Conservation (phyloP, 2,329 filamentous ascomycete genomes). For the Ceratocystis alfenasii region DNA sequence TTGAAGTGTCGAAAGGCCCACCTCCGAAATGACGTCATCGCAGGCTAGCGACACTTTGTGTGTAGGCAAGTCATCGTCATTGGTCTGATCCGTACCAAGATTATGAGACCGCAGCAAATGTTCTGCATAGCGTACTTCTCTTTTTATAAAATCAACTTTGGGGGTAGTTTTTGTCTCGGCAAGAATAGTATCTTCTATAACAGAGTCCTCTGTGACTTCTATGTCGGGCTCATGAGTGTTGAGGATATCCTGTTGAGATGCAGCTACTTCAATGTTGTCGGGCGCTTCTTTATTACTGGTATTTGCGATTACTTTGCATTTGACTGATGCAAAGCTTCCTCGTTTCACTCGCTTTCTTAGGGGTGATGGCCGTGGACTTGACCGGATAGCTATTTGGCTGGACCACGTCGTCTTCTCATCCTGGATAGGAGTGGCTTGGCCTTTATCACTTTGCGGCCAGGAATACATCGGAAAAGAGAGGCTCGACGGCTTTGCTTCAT, state of each 20-base stretch:
- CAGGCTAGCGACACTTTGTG: not conserved
- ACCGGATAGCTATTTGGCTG: conserved; percentile 19
- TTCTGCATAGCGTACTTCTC: not conserved
- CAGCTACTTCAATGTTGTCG: not conserved
- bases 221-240: not conserved
- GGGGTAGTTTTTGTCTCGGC: not conserved
- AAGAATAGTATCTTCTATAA: conserved; percentile 19
- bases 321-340: not conserved
- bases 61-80: not conserved
- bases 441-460: not conserved
- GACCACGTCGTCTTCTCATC: conserved; percentile 9
- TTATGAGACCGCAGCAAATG: not conserved
- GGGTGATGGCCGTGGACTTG: conserved; percentile 8
- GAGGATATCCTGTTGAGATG: not conserved
- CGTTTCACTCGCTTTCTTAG: conserved; percentile 8
- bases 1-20: not conserved
- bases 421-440: not conserved
- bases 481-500: not conserved
- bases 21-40: conserved; percentile 12
- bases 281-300: not conserved
- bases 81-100: not conserved
- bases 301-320: not conserved
- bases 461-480: conserved; percentile 12
- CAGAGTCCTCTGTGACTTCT: conserved; percentile 2
- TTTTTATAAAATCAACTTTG: not conserved